Base-by-base conservation (phyloP, 768 basidiomycete genomes). In the Termitomyces sp. region DNA sequence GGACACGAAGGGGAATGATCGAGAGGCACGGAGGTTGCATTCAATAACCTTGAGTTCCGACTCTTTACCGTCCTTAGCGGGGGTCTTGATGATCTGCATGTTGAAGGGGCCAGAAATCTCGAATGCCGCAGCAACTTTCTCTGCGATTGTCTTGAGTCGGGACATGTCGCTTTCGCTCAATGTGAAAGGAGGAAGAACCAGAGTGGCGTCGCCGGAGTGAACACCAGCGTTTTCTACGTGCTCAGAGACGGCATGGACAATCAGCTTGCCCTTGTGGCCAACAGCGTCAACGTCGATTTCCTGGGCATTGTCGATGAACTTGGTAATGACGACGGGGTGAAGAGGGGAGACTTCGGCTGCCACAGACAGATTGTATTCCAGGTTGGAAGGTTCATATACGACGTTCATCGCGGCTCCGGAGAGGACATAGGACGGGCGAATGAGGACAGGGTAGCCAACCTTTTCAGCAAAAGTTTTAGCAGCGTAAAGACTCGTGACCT, bases 321-420 rank as follows among this genome's bases (percentile, higher is more conserved):
- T 98, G 64, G 96, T 93, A 71, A 99, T 87, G 66, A 99, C 97
- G 63, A 98, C 96, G 2, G 97, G 97, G 72, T 98, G 94, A 17
- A 95, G 81, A 41, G 97, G 94, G 1, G 97, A 98, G 53, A 98
- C 97, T 44, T 88, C 84, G 32, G 96, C 93, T 14, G 97, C 97
- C 21, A 93, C 93, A n/a, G 94, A 94, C 45, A 99, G 84, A 62
- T 92, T 96, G 71, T 96, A 87, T 61, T 96, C 89, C 37, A 99
- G 80, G 15, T 83, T 74, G 12, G 90, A 80, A 69, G 96, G 93
- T 67, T 98, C 93, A 67, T 88, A 89, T 21, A 98, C 93, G 40
- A 98, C 95, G 71, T 97, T 99, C 97, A 99, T 99, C 15, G 97
- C 97, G 43, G 97, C 95, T 49, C 97, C 97, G 9, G 97, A 99